These are phyloP conservation scores for Ganoderma resinaceum DNA, from an alignment of 1,284 basidiomycete species.

Conservation along the genomic window DNA sequence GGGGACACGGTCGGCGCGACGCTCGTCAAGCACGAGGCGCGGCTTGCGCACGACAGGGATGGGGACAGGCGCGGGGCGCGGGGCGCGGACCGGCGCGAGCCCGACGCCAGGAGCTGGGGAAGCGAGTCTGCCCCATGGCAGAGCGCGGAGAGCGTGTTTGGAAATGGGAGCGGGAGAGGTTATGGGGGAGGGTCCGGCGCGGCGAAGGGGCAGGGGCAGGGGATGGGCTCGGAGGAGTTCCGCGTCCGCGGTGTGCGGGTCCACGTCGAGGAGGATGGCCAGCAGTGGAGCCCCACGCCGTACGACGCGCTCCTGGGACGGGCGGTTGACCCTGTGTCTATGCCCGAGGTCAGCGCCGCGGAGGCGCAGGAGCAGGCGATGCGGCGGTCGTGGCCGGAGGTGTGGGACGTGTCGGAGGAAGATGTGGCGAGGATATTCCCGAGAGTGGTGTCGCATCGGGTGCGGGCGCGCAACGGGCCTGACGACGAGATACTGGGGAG, in stretches of 20 bases:
- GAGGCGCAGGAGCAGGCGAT: slow-evolving; percentile 20
- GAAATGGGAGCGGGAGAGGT: slow-evolving; percentile 7
- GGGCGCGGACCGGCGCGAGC: slow-evolving; percentile 20
- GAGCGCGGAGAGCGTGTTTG: slow-evolving; percentile 28
- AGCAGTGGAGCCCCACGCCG: slow-evolving; percentile 12
- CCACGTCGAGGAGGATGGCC: slow-evolving; percentile 13
- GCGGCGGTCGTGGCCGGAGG: slow-evolving; percentile 28
- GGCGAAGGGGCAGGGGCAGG: not conserved
- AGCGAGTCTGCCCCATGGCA: slow-evolving; percentile 18
- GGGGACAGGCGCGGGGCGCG: slow-evolving; percentile 20
- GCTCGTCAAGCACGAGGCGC: slow-evolving; percentile 31
- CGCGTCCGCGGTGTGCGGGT: slow-evolving; percentile 15
- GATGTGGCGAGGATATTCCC: slow-evolving; percentile 75
- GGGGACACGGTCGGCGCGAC: slow-evolving; percentile 48
- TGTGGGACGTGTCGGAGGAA: slow-evolving; percentile 71
- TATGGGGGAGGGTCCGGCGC: not conserved
- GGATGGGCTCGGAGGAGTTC: slow-evolving; percentile 14
- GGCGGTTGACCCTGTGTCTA: not conserved
- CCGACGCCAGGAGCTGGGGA: slow-evolving; percentile 26
- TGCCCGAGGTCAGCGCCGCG: slow-evolving; percentile 9
- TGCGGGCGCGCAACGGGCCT: slow-evolving; percentile 70
- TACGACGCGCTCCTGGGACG: slow-evolving; percentile 9
- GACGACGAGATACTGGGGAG: slow-evolving; percentile 72
- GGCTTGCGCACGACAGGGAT: slow-evolving; percentile 20
- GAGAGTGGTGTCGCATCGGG: slow-evolving; percentile 71